Base-by-base conservation (phyloP, 169 alveolate genomes). In the Eimeria tenella region DNA sequence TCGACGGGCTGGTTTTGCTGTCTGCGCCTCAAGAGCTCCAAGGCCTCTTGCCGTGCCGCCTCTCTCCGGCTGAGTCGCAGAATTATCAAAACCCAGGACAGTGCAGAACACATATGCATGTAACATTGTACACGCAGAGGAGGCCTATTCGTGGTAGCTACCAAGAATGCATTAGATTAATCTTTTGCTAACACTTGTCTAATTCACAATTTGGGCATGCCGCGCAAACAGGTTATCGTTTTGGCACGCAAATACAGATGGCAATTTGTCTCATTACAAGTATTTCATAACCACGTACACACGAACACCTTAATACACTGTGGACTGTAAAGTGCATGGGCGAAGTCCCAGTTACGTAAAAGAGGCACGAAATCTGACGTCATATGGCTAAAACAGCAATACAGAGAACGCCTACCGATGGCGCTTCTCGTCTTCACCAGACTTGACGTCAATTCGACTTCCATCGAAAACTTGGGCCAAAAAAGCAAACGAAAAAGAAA, bases 391-490 rank as follows among this genome's bases (percentile, higher is more conserved):
- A 10, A 13, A 17, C 68, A 13, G 3, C 68, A 13, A 3, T 58
- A 17, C 68, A 70, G 19, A 42, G 17, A 42, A 4, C 8, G 65
- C 90, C 74, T 88, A 94, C 96, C 25, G 75, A 5, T 53, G 84
- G 13, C 96, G 84, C 71, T 89, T 87, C 65, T 94, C 91, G 52
- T 94, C 94, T 49, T 94, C 96, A 5, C 81, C 89, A 31, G 79
- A 65, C 73, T 94, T 94, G 21, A 89, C 94, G 15, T 93, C 94
- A 52, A 94, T 86, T 17, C 75, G 60, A 8, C 70, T 86, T 42
- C 96, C 96, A 50, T 94, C 96, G 21, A 94, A 94, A 17, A 94
- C 96, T 94, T 84, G 13, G 60, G 21, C 13, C 31, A 75, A n/a
- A 17, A 21, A 25, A 21, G 5, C 23, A 70, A 4, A 5, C 25